Base-by-base conservation (phyloP, 768 basidiomycete species). In the Boletus subcaerulescens region DNA sequence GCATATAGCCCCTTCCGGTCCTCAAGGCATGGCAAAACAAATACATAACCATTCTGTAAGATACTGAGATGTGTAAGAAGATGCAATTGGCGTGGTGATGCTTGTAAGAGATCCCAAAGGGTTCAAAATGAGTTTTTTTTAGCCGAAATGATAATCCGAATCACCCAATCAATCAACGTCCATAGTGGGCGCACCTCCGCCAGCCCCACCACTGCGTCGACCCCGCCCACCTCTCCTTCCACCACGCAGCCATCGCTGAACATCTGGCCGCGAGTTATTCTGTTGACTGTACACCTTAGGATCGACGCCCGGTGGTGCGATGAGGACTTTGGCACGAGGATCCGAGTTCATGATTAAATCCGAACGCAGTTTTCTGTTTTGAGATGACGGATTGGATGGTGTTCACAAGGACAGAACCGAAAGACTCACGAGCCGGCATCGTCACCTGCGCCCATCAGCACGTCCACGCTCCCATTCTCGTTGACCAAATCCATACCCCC, bases 351-450 rank as follows among this genome's bases (percentile, higher is more conserved):
- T 68, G 46, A 93, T 77, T 2, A 82, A 82, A 66, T 94, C 91
- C 3, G 91, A 93, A 50, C 91, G 88, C 77, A 94, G 77, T 81
- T 92, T 93, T 56, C 91, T 93, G 61, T 48, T 32, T 26, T 12
- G n/a, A 12, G 6, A 11, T 18, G 11, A 47, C 14, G 18, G 4
- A 12, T 12, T 20, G n/a, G 32, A 20, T 24, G 44, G 15, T n/a
- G 17, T 10, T 29, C 5, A 18, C 31, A 17, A n/a, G 22, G 0
- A 14, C 14, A 5, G 10, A 14, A n/a, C 10, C 26, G 6, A 17
- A 10, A 4, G 2, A 61, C 69, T 72, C 65, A 89, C 87, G 87
- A 86, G 52, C 77, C 78, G n/a, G 69, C 71, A 24, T 73, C 71
- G 14, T 68, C 72, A 8, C 61, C 62, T 9, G 74, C 69, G 33